These are phyloP conservation scores for Ophioceras dolichostomum DNA, from an alignment of 2,329 filamentous ascomycete genomes.

Conservation along the genomic window DNA sequence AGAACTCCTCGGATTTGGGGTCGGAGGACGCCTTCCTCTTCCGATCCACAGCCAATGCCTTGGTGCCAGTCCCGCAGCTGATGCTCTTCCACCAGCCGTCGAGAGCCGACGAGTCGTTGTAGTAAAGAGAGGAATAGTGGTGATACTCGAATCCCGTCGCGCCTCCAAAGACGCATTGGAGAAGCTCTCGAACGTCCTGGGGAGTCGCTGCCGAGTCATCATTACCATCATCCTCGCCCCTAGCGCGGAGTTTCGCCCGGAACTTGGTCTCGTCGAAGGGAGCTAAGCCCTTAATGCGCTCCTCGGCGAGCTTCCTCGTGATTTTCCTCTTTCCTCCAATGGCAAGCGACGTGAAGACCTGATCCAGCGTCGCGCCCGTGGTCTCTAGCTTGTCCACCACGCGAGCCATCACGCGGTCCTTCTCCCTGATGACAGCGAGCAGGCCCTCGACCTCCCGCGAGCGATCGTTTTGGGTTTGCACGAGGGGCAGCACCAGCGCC, in stretches of 20 bases:
- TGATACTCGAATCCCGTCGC: conserved; percentile 17
- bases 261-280: conserved; percentile 31
- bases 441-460: conserved; percentile 29
- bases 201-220: conserved; percentile 8
- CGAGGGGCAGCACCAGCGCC: conserved; percentile 37
- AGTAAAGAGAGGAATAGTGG: conserved; percentile 14
- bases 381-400: conserved; percentile 42
- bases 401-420: conserved; percentile 37
- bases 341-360: conserved; percentile 35
- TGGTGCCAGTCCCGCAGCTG: conserved; percentile 4
- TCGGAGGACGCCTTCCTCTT: conserved; percentile 5
- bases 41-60: conserved; percentile 5
- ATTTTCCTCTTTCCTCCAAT: conserved; percentile 28
- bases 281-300: conserved; percentile 37
- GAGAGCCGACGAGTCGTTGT: conserved; percentile 20
- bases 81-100: conserved; percentile 39
- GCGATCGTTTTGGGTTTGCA: conserved; percentile 30
- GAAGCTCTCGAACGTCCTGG: conserved; percentile 21
- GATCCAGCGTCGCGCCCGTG: conserved; percentile 36
- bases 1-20: too few relatives aligned
- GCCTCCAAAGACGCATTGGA: conserved; percentile 27
- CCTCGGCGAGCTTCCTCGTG: conserved; percentile 29
- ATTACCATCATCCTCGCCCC: not conserved
- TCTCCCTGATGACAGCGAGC: conserved; percentile 28
- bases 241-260: conserved; percentile 9